Evolutionary conservation across 331 rosid species (phyloP), one percentile per base, ranked within the genome.

Genomic region (Saraca asoca): DNA sequence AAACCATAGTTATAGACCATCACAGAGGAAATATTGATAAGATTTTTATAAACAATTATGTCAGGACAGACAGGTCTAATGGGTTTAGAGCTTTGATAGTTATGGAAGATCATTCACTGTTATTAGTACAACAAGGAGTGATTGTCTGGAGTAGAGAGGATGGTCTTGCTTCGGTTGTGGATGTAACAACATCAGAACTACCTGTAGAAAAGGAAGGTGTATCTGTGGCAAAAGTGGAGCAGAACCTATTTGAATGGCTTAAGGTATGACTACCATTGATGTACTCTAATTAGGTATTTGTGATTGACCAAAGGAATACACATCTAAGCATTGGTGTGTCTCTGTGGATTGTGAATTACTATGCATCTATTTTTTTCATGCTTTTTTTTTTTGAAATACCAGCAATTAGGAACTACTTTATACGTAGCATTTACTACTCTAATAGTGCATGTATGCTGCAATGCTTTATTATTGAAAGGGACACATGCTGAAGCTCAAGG

Each of bases 61-160:
- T 94, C 74, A 90, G 91, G 62, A 90, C 92, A 7, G 97, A 94
- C 80, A 90, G 88, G 71, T 83, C 96, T 72, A 58, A 81, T 70
- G 99, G 99, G 58, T 94, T 94, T 66, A 88, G 99, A 79, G 95
- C 93, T 71, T 77, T 94, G 85, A 75, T 90, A 76, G 92, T 86
- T 62, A 86, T 86, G 97, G 99, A 94, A 78, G 99, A 94, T 73
- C 91, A 94, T 80, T 94, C 97, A 13, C 92, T 94, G 34, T 55
- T 90, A 63, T 76, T 94, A 77, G 79, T 94, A 39, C 99, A 94
- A 74, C 99, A 94, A 82, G 97, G 97, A 68, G 97, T 62, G 59
- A 80, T 86, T 85, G 99, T 94, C 64, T 94, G 99, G 99, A 79
- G 83, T 56, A 85, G 99, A 85, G 99, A 94, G 74, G 99, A 94